These are phyloP conservation scores for Verticillium klebahnii DNA, from an alignment of 2,329 filamentous ascomycete species.

Conservation along the genomic window DNA sequence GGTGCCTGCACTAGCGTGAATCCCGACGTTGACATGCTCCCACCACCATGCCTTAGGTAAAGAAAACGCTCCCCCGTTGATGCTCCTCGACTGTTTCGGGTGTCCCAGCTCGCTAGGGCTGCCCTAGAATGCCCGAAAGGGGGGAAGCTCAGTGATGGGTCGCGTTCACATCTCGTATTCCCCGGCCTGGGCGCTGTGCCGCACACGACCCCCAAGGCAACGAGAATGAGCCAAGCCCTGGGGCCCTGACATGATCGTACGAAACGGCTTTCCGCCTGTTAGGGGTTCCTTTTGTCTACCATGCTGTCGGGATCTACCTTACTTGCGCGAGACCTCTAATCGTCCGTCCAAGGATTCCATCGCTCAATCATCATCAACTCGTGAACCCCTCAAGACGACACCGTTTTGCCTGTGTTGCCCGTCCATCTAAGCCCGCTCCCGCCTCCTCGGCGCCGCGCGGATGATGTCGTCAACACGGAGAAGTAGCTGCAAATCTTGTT, in stretches of 20 bases:
- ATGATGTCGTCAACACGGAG: slow-evolving; percentile 98
- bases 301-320: background rate
- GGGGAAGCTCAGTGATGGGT: background rate
- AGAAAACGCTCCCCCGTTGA: background rate
- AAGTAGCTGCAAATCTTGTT: slow-evolving; percentile 58
- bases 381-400: background rate
- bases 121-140: background rate
- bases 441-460: slow-evolving; percentile 78
- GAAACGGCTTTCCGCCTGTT: background rate
- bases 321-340: background rate
- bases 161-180: background rate
- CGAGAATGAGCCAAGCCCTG: background rate
- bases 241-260: background rate
- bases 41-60: background rate
- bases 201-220: background rate
- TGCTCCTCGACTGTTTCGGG: background rate
- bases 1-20: background rate
- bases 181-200: background rate
- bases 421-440: slow-evolving; percentile 62
- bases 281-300: background rate
- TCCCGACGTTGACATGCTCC: background rate
- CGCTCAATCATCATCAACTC: slow-evolving; percentile 1
- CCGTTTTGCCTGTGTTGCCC: slow-evolving; percentile 8
- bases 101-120: background rate
- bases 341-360: background rate